These are phyloP conservation scores for Diaporthe sp. DNA, from an alignment of 2,329 filamentous ascomycete genomes.

Conservation along the genomic window DNA sequence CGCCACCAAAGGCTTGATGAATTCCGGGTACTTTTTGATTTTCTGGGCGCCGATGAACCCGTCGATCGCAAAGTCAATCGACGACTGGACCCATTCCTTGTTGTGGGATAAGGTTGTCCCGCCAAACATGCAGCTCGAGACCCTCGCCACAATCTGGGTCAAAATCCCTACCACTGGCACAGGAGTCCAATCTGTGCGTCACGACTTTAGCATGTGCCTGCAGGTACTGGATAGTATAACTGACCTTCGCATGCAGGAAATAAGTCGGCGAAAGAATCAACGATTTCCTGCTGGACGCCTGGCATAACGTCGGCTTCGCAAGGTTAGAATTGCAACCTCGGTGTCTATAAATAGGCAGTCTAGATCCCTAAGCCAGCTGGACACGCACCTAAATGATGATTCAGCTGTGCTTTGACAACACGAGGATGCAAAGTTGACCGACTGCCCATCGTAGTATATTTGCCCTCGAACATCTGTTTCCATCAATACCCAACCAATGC, in stretches of 20 bases:
- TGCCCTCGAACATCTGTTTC: conserved; percentile 48
- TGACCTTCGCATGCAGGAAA: conserved; percentile 43
- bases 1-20: conserved; percentile 45
- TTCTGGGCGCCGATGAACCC: conserved; percentile 46
- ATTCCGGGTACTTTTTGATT: conserved; percentile 38
- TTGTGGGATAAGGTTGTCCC: conserved; percentile 44
- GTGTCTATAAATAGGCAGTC: background rate
- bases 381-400: conserved; percentile 43
- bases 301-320: conserved; percentile 27
- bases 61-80: conserved; percentile 47
- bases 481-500: background rate
- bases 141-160: conserved; percentile 46
- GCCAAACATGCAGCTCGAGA: conserved; percentile 47
- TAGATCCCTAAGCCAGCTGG: background rate
- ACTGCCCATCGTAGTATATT: conserved; percentile 48
- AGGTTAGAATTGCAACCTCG: background rate
- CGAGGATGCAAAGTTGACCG: conserved; percentile 46
- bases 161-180: conserved; percentile 43
- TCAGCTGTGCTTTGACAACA: conserved; percentile 44
- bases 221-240: background rate
- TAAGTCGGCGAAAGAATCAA: conserved; percentile 41
- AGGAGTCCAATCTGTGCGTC: conserved; percentile 37
- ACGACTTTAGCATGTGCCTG: background rate
- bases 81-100: conserved; percentile 47
- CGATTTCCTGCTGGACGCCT: conserved; percentile 44